These are phyloP conservation scores for Mollisia scopiformis DNA, from an alignment of 2,329 filamentous ascomycete species.

Conservation along the genomic window DNA sequence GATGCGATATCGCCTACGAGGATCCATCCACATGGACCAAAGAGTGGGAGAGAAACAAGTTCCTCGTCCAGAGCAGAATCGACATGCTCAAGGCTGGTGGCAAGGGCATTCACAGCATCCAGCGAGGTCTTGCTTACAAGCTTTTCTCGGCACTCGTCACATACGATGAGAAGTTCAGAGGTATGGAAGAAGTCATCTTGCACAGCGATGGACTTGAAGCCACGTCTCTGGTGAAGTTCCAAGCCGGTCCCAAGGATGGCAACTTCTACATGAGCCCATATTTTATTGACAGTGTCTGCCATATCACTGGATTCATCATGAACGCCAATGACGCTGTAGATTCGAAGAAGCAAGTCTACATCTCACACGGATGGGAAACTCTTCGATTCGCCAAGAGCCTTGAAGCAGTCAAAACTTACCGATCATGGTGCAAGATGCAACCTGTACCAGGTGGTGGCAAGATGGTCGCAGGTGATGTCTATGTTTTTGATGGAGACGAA, in stretches of 20 bases:
- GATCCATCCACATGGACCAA: conserved; percentile 10
- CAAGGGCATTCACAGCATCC: conserved; percentile 66
- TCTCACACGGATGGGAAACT: conserved; percentile 33
- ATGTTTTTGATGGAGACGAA: conserved; percentile 38
- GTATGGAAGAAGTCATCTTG: conserved; percentile 61
- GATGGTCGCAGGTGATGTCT: conserved; percentile 40
- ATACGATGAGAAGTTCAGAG: conserved; percentile 54
- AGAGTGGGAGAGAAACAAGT: conserved; percentile 69
- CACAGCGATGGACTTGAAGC: conserved; percentile 49
- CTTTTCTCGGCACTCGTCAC: conserved; percentile 60
- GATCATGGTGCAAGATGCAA: conserved; percentile 34
- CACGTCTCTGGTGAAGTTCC: conserved; percentile 47
- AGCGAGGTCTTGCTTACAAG: conserved; percentile 77
- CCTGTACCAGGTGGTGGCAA: conserved; percentile 33
- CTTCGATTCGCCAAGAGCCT: conserved; percentile 28
- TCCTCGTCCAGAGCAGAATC: conserved; percentile 68
- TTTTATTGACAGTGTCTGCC: conserved; percentile 60
- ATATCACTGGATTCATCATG: conserved; percentile 62
- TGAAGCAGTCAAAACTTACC: conserved; percentile 24
- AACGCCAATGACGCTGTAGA: conserved; percentile 49
- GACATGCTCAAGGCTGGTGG: conserved; percentile 64
- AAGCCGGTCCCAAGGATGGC: conserved; percentile 49
- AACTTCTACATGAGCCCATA: conserved; percentile 57
- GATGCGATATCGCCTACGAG: conserved; percentile 52
- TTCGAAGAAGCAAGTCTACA: conserved; percentile 29